phyloP scores from a whole-genome alignment of 805 yeast species.

The Pichia occidentalis region DNA sequence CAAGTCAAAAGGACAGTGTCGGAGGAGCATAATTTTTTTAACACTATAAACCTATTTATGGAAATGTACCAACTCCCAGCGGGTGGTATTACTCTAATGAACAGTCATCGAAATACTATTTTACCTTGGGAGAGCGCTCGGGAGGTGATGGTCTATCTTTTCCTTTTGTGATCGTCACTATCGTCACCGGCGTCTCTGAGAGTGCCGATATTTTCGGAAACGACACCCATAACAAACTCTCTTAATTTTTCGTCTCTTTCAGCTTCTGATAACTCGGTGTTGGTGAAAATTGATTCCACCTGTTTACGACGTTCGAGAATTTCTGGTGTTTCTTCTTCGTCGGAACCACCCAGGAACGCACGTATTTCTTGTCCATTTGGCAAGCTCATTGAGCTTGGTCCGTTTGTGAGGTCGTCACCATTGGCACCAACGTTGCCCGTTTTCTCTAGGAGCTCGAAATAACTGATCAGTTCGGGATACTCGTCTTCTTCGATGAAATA shows the following conservation, averaged over 20 bases:
- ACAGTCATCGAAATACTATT: no score
- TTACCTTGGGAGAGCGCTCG: no score
- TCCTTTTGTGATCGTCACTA: slow-evolving; percentile 18
- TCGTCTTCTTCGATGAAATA: slow-evolving; percentile 82
- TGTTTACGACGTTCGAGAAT: slow-evolving; percentile 53
- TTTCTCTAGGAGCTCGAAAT: slow-evolving; percentile 32
- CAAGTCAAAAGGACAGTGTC: no score
- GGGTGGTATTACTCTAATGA: no score
- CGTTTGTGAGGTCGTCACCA: background rate
- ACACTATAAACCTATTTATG: no score
- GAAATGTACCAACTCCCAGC: no score
- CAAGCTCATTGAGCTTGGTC: slow-evolving; percentile 15
- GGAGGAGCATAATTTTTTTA: no score
- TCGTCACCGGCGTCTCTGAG: slow-evolving; percentile 15
- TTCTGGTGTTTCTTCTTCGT: slow-evolving; percentile 31
- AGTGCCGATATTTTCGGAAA: slow-evolving; percentile 38
- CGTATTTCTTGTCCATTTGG: slow-evolving; percentile 44
- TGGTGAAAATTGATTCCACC: slow-evolving; percentile 56
- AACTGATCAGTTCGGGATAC: slow-evolving; percentile 67
- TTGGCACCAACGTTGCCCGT: slow-evolving; percentile 1
- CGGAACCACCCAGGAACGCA: slow-evolving; percentile 43
- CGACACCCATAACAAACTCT: slow-evolving; percentile 58
- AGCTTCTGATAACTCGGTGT: slow-evolving; percentile 43
- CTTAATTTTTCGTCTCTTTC: slow-evolving; percentile 76
- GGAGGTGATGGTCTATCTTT: slow-evolving; percentile 13